Percentiles rank a stretch among this genome's conserved stretches.
phyloP scores from a whole-genome alignment of 371 early-diverging fungal species.

The Batrachochytrium dendrobatidis region DNA sequence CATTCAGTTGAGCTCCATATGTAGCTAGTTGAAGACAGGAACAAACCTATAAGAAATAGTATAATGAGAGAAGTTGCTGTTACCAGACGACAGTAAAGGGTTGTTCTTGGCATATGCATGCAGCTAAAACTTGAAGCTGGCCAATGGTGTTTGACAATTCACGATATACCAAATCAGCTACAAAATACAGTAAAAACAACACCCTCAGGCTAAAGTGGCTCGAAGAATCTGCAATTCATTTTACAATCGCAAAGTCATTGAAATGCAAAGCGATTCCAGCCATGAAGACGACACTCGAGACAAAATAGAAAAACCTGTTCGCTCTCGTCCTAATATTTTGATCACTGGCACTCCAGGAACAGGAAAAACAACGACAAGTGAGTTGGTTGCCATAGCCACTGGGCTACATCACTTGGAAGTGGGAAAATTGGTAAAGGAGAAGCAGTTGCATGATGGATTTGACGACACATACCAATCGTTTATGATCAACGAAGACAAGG shows the following conservation, averaged over 20 bases:
- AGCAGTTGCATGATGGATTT: conserved; percentile 79
- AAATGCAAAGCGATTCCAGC: background rate
- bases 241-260: no score
- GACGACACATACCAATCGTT: conserved; percentile 85
- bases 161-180: no score
- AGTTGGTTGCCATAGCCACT: conserved; percentile 62
- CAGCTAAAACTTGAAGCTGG: no score
- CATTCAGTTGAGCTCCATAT: background rate
- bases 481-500: conserved; percentile 88
- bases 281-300: background rate
- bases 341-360: conserved; percentile 98
- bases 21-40: background rate
- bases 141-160: no score
- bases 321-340: conserved; percentile 72
- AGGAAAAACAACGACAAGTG: conserved; percentile 92
- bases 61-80: no score
- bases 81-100: no score
- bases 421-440: conserved; percentile 80
- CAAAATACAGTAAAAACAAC: no score
- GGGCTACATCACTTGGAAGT: conserved; percentile 78
- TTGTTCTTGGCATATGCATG: no score
- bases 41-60: no score
- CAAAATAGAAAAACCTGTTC: no score
- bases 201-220: no score
- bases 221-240: no score